phyloP scores from a whole-genome alignment of 768 basidiomycete species.

The Tulasnella sp. region DNA sequence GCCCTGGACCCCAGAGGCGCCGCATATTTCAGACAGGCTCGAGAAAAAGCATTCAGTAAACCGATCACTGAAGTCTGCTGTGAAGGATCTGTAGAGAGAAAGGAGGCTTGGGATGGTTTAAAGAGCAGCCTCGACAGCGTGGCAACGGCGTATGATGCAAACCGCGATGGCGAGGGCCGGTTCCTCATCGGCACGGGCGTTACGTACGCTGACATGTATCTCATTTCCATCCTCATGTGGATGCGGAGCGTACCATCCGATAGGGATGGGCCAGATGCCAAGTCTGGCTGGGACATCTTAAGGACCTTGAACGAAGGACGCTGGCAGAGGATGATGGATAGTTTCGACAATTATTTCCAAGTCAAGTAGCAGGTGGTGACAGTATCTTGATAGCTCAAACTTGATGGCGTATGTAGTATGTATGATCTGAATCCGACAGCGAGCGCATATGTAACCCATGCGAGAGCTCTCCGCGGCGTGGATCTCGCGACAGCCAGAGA shows the following conservation, averaged over 20 bases:
- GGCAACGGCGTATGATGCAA: background rate
- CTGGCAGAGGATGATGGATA: conserved; percentile 51
- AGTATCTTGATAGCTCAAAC: no score
- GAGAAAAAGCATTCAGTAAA: background rate
- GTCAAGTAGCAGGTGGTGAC: background rate
- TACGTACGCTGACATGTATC: conserved; percentile 62
- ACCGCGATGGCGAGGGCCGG: background rate
- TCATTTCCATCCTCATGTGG: conserved; percentile 68
- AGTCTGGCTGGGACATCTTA: conserved; percentile 59
- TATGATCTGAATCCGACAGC: no score
- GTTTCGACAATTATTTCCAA: background rate
- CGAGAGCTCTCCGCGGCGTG: no score
- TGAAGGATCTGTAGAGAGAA: background rate
- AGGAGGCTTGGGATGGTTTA: background rate
- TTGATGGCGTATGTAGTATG: no score
- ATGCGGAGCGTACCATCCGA: conserved; percentile 62
- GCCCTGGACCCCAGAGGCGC: background rate
- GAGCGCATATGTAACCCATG: no score
- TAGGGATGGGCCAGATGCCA: background rate
- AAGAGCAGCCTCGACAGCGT: background rate
- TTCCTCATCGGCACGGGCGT: conserved; percentile 50
- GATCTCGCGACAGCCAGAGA: no score
- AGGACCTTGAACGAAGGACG: conserved; percentile 58
- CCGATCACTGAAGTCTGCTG: background rate
- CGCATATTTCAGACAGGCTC: background rate